phyloP scores from a whole-genome alignment of 345 rosid genomes.

The Noccaea bulbosa region DNA sequence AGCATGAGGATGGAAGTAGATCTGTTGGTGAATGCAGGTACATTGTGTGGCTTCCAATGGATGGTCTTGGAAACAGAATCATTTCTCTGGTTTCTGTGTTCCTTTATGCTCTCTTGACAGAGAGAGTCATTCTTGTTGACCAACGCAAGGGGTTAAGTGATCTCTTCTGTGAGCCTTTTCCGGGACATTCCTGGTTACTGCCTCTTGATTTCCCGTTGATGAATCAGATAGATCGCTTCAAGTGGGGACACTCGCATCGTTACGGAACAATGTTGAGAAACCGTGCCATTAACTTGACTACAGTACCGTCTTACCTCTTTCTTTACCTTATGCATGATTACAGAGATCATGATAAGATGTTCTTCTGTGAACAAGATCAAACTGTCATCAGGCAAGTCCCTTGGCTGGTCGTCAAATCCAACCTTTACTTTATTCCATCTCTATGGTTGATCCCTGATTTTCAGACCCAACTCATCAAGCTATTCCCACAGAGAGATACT shows the following conservation, averaged over 20 bases:
- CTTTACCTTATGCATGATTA: slow-evolving; percentile 42
- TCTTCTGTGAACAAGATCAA: slow-evolving; percentile 48
- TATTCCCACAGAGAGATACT: slow-evolving; percentile 47
- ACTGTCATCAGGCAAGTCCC: slow-evolving; percentile 25
- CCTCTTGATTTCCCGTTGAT: slow-evolving; percentile 60
- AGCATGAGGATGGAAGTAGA: not conserved
- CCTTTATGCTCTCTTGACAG: slow-evolving; percentile 67
- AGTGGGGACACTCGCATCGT: slow-evolving; percentile 25
- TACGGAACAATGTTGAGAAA: slow-evolving; percentile 39
- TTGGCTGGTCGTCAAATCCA: slow-evolving; percentile 45
- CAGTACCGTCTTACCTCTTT: slow-evolving; percentile 32
- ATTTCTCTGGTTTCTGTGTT: slow-evolving; percentile 62
- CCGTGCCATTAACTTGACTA: slow-evolving; percentile 23
- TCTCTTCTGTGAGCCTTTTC: slow-evolving; percentile 73
- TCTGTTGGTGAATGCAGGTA: slow-evolving; percentile 53
- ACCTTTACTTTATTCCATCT: slow-evolving; percentile 43
- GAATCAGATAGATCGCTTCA: slow-evolving; percentile 45
- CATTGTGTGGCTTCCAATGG: slow-evolving; percentile 58
- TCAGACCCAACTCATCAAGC: slow-evolving; percentile 25
- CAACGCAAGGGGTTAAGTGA: slow-evolving; percentile 56
- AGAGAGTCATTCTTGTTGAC: slow-evolving; percentile 64
- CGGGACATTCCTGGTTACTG: slow-evolving; percentile 63
- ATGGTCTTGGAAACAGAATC: slow-evolving; percentile 70
- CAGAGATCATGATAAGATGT: slow-evolving; percentile 42
- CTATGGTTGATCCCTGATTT: slow-evolving; percentile 44